These are phyloP conservation scores for Apiospora pterosperma DNA, from an alignment of 2,329 filamentous ascomycete species.

Conservation along the genomic window DNA sequence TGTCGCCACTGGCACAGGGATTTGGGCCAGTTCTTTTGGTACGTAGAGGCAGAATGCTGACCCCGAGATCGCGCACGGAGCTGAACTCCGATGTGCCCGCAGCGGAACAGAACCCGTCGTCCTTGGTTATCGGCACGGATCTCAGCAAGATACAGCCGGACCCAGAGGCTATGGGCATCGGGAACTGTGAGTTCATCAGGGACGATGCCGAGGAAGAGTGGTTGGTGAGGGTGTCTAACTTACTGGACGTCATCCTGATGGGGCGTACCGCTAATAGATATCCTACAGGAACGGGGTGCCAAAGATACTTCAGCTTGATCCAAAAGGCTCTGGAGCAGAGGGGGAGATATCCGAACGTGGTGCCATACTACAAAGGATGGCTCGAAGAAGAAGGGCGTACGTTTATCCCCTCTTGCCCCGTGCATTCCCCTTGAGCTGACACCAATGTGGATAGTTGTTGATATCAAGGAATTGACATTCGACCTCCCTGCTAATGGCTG, in stretches of 20 bases:
- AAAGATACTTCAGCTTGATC: background rate
- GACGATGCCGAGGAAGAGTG: background rate
- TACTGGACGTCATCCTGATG: too few species aligned
- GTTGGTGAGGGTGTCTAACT: too few species aligned
- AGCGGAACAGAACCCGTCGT: background rate
- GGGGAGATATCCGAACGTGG: background rate
- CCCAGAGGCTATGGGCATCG: background rate
- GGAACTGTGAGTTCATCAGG: background rate
- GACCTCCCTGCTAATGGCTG: too few species aligned
- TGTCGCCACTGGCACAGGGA: background rate
- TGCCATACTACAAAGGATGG: background rate
- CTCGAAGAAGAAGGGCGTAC: background rate
- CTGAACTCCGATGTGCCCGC: background rate
- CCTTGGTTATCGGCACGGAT: slow-evolving; percentile 3
- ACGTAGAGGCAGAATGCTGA: background rate
- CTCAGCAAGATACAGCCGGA: slow-evolving; percentile 4
- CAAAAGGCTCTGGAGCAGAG: background rate
- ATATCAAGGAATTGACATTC: too few species aligned
- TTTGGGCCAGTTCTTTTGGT: background rate
- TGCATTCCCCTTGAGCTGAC: too few species aligned
- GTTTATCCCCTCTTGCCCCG: too few species aligned
- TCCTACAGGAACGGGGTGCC: background rate
- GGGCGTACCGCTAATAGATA: too few species aligned
- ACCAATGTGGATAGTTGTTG: too few species aligned
- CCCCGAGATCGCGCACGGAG: too few species aligned